These are phyloP conservation scores for Parastagonospora avenae DNA, from an alignment of 2,329 filamentous ascomycete species.

Conservation along the genomic window DNA sequence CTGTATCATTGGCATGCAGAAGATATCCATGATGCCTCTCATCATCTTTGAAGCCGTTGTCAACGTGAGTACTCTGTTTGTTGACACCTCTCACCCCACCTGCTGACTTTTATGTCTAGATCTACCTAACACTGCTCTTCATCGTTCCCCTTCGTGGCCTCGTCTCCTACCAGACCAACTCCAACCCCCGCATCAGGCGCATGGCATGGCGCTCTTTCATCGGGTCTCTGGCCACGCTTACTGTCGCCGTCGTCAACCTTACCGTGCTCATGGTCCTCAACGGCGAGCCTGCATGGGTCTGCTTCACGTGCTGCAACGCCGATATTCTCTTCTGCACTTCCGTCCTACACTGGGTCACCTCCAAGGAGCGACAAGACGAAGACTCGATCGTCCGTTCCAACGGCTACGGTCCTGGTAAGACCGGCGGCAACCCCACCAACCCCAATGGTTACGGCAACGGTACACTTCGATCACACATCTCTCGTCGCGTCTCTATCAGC, in stretches of 20 bases:
- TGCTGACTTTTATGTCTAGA: constrained; percentile 26
- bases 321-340: constrained; percentile 66
- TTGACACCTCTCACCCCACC: not conserved
- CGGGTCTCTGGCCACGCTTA: constrained; percentile 62
- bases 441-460: not conserved
- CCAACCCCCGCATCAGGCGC: constrained; percentile 53
- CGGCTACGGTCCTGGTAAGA: not conserved
- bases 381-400: not conserved
- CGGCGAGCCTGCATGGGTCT: constrained; percentile 69
- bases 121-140: constrained; percentile 68
- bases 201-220: constrained; percentile 65
- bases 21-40: constrained; percentile 63
- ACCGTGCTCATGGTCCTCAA: constrained; percentile 63
- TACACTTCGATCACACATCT: too few species aligned
- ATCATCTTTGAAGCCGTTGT: constrained; percentile 65
- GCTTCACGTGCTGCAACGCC: constrained; percentile 68
- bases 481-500: too few species aligned
- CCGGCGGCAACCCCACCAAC: not conserved
- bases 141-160: constrained; percentile 62
- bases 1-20: constrained; percentile 68
- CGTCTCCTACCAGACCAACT: constrained; percentile 59
- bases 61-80: constrained; percentile 50
- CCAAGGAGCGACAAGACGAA: constrained; percentile 19
- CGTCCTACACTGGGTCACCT: constrained; percentile 66
- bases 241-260: constrained; percentile 65